These are phyloP conservation scores for Plasmopara halstedii DNA, from an alignment of 352 stramenopile species.

Conservation along the genomic window DNA sequence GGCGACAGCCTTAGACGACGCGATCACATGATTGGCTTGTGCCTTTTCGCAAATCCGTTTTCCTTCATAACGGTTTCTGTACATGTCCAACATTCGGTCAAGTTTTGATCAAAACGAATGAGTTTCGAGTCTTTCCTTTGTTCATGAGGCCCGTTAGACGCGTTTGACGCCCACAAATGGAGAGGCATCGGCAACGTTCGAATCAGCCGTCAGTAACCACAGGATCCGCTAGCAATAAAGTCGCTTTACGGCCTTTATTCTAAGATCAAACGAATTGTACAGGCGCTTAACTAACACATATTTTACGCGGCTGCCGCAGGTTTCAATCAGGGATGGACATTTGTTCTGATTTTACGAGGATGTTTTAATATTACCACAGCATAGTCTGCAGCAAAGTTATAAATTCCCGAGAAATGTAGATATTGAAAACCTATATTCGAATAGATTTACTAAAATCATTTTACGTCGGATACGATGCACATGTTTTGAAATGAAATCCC, in stretches of 20 bases:
- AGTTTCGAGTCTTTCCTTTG: background rate
- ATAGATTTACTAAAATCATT: no score
- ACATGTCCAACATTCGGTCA: slow-evolving; percentile 8
- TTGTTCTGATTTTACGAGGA: background rate
- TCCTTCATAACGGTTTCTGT: slow-evolving; percentile 10
- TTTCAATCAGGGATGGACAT: background rate
- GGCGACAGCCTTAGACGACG: slow-evolving; percentile 17
- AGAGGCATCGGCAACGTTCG: background rate
- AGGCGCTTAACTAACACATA: background rate
- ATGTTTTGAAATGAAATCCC: background rate
- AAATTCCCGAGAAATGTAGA: no score
- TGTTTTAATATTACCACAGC: background rate
- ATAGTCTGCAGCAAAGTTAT: background rate
- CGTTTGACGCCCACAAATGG: background rate
- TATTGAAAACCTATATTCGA: no score
- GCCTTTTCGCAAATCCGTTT: slow-evolving; percentile 18
- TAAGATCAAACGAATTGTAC: background rate
- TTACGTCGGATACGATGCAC: background rate
- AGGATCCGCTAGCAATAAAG: background rate
- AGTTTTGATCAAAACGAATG: no score
- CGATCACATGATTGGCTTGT: slow-evolving; percentile 13
- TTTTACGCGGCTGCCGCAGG: background rate
- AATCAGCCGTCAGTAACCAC: background rate
- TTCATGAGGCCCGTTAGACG: background rate
- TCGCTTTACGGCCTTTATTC: background rate